Conservation (phyloP, 2,329 filamentous ascomycete genomes). For the Cercospora nicotianae region DNA sequence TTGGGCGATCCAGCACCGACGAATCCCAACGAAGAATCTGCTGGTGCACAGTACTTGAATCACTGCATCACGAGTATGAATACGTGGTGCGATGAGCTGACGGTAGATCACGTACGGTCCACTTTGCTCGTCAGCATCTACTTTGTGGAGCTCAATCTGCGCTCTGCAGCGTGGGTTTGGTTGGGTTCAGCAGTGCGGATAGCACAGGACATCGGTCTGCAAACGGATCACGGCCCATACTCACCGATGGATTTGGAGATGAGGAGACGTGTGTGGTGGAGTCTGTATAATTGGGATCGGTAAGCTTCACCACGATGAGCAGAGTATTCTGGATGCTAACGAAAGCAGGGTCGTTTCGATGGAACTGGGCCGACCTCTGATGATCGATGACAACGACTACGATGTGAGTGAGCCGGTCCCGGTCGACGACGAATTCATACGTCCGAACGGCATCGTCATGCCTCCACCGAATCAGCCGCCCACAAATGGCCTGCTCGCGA, state of each 20-base stretch:
- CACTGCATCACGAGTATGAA: conserved; percentile 69
- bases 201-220: conserved; percentile 79
- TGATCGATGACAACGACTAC: conserved; percentile 87
- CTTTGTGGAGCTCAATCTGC: conserved; percentile 81
- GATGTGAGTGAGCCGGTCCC: conserved; percentile 77
- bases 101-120: conserved; percentile 71
- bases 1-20: conserved; percentile 64
- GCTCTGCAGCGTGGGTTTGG: conserved; percentile 83
- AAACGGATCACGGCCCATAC: conserved; percentile 72
- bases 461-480: conserved; percentile 47
- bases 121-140: conserved; percentile 75
- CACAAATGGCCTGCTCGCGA: conserved; percentile 71
- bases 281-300: conserved; percentile 87
- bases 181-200: conserved; percentile 75
- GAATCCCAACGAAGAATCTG: conserved; percentile 55
- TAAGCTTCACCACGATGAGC: conserved; percentile 40
- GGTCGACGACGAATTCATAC: conserved; percentile 76
- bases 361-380: conserved; percentile 74
- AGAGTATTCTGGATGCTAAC: background rate
- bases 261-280: conserved; percentile 89
- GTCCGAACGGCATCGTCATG: conserved; percentile 50
- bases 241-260: conserved; percentile 78
- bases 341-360: conserved; percentile 65
- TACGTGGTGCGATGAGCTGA: conserved; percentile 76
- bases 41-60: conserved; percentile 68